Percentiles rank a stretch among this genome's conserved stretches.
These are phyloP conservation scores for Neurospora sp. DNA, from an alignment of 495 filamentous ascomycete species.

Conservation along the genomic window DNA sequence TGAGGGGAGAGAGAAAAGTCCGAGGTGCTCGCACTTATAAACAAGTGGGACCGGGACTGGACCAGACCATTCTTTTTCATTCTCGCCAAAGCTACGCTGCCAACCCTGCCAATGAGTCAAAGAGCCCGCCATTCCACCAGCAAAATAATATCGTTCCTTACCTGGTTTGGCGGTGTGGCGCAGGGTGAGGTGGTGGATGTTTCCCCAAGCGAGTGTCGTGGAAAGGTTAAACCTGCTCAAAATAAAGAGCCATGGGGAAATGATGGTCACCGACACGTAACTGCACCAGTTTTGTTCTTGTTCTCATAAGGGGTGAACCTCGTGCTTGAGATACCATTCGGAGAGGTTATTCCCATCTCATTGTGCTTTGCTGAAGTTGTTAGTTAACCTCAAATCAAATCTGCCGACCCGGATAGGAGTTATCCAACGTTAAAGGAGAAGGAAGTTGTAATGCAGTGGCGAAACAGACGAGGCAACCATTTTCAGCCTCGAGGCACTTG, in stretches of 20 bases:
- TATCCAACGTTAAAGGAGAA: not conserved
- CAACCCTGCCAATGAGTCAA: not conserved
- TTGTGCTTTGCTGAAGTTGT: not conserved
- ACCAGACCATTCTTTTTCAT: not conserved
- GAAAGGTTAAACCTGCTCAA: not conserved
- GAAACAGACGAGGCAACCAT: not conserved
- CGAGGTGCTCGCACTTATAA: not conserved
- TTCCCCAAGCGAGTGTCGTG: not conserved
- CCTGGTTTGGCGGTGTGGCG: not conserved
- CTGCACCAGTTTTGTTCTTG: not conserved
- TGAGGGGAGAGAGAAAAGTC: not conserved
- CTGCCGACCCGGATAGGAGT: not conserved
- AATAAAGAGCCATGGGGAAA: not conserved
- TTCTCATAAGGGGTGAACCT: not conserved
- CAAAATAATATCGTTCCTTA: not conserved
- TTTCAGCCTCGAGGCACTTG: not conserved
- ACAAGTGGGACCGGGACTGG: not conserved
- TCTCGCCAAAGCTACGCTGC: not conserved
- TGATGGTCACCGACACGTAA: not conserved
- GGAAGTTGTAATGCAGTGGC: not conserved
- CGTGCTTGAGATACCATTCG: no score
- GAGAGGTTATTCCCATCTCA: not conserved
- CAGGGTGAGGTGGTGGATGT: not conserved
- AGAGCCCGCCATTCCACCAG: not conserved
- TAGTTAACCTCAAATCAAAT: not conserved